Conservation (phyloP, 768 basidiomycete species). For the Calocera cornea region DNA sequence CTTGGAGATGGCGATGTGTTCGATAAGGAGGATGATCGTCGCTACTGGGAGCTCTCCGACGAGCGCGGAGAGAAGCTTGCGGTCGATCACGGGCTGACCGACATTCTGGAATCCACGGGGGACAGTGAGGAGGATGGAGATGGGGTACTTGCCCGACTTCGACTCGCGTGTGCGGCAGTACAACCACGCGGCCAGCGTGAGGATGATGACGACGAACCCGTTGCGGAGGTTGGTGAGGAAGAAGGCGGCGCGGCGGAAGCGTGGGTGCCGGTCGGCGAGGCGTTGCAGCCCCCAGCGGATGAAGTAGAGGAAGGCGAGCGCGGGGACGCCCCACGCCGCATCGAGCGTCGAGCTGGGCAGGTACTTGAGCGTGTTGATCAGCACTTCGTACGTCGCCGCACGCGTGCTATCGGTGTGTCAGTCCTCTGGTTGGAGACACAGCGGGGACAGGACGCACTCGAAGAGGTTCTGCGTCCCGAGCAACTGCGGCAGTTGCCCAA, state of each 20-base stretch:
- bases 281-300: constrained; percentile 47
- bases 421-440: constrained; percentile 2
- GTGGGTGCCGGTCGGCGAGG: constrained; percentile 46
- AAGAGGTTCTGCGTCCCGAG: constrained; percentile 72
- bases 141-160: constrained; percentile 56
- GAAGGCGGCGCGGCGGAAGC: constrained; percentile 58
- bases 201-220: constrained; percentile 75
- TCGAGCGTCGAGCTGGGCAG: constrained; percentile 58
- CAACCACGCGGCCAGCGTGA: constrained; percentile 80
- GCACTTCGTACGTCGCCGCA: constrained; percentile 68
- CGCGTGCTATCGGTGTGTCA: constrained; percentile 46
- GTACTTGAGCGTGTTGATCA: constrained; percentile 86
- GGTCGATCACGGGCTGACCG: constrained; percentile 35
- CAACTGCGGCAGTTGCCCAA: constrained; percentile 76
- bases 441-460: constrained; percentile 39
- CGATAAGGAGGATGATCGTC: constrained; percentile 78
- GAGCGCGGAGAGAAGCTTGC: constrained; percentile 47
- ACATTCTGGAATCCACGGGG: constrained; percentile 56
- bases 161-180: constrained; percentile 50
- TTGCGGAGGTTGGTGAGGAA: constrained; percentile 65
- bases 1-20: constrained; percentile 96
- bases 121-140: constrained; percentile 70
- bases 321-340: constrained; percentile 79
- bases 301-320: constrained; percentile 52
- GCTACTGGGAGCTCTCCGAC: constrained; percentile 66